Conservation (phyloP, 2,329 filamentous ascomycete genomes). For the Coniochaeta sp. region DNA sequence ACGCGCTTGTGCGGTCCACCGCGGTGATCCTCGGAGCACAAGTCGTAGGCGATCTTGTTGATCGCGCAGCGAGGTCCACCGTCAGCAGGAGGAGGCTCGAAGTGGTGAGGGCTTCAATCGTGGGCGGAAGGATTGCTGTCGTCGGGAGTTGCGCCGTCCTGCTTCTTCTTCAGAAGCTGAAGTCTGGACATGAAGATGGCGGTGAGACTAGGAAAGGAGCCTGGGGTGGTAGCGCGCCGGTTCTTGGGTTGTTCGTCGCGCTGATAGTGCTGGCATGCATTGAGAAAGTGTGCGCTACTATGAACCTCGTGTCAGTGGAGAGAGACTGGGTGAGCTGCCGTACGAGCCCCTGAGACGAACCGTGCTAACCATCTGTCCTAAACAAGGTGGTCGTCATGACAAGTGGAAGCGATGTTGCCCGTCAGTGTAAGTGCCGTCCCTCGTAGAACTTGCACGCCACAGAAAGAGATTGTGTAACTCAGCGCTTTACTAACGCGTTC, state of each 20-base stretch:
- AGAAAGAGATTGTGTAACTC: neutral
- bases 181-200: neutral
- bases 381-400: conserved; percentile 38
- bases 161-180: neutral
- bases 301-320: conserved; percentile 63
- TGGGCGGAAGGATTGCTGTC: conserved; percentile 34
- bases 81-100: conserved; percentile 34
- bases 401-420: conserved; percentile 23
- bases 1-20: conserved; percentile 53
- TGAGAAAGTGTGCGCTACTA: conserved; percentile 59
- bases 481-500: neutral
- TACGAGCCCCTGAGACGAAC: conserved; percentile 10
- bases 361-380: conserved; percentile 18
- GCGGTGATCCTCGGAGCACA: conserved; percentile 53
- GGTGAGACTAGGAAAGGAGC: conserved; percentile 19
- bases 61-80: conserved; percentile 22
- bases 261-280: conserved; percentile 51
- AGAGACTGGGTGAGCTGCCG: conserved; percentile 53
- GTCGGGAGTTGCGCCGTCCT: conserved; percentile 40
- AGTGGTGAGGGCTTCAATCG: conserved; percentile 44
- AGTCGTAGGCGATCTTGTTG: conserved; percentile 51
- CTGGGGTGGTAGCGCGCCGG: conserved; percentile 18
- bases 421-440: conserved; percentile 9
- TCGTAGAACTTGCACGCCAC: neutral
- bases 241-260: conserved; percentile 21